Evolutionary conservation across 345 rosid genomes (phyloP), one percentile per base, ranked within the genome.

Genomic region (Rubroshorea leprosula): DNA sequence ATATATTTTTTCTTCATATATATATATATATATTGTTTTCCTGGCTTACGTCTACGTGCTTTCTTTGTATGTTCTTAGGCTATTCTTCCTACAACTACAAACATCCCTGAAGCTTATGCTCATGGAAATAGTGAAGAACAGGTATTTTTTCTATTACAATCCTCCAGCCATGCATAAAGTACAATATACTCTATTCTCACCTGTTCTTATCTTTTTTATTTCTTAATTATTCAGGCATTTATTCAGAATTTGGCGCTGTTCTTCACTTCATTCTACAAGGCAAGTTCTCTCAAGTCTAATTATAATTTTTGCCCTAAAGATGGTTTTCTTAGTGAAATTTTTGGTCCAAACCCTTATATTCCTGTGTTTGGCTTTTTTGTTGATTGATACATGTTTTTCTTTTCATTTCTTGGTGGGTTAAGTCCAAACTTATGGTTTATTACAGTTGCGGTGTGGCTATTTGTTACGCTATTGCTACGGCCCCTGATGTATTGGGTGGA

Each of bases 211-310:
- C 23, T n/a, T 35, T 35, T 43, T 57, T 20, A 64, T 57, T 38
- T 71, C 55, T 62, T 62, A 35, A 35, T 3, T 35, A n/a, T 63
- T 51, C 83, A 94, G 99, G 99, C 99, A 54, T 94, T 94, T 71
- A 90, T 90, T 71, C 99, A 94, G 87, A 94, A 94, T 61, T 70
- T 94, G 84, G 96, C 97, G n/a, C 69, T 94, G 55, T 94, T 94
- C 78, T 90, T 94, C 75, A 89, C 99, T 44, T 94, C 99, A 23
- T 94, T 90, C 76, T 90, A 64, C 60, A 94, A 90, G 96, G 99
- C 63, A 83, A 76, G 74, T n/a, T n/a, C n/a, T n/a, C n/a, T n/a
- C n/a, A n/a, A n/a, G n/a, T n/a, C n/a, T n/a, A n/a, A n/a, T n/a
- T n/a, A n/a, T 61, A 21, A 17, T 62, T 47, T 21, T 25, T 20